phyloP scores from a whole-genome alignment of 2,329 filamentous ascomycete genomes.

The Scedosporium dehoogii region DNA sequence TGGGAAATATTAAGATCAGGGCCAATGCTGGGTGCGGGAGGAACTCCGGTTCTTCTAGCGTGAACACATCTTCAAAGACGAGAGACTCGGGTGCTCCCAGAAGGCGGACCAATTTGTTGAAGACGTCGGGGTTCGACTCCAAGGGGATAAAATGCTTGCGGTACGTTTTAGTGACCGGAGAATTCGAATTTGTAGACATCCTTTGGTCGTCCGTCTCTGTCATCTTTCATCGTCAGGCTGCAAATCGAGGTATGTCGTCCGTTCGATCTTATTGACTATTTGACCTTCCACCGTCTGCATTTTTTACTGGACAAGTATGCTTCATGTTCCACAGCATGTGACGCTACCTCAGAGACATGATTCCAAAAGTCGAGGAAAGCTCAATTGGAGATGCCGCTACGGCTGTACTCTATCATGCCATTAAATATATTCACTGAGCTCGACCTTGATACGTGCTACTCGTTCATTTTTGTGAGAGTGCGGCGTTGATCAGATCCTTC shows the following conservation, averaged over 20 bases:
- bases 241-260: neutral
- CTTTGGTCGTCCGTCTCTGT: neutral
- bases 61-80: slow-evolving; percentile 74
- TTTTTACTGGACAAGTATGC: neutral
- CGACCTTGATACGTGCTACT: neutral
- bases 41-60: slow-evolving; percentile 67
- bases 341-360: neutral
- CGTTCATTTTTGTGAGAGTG: neutral
- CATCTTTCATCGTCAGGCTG: neutral
- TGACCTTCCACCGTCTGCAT: neutral
- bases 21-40: slow-evolving; percentile 69
- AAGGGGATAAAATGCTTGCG: slow-evolving; percentile 27
- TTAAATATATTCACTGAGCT: neutral
- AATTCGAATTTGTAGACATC: neutral
- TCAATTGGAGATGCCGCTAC: neutral
- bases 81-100: slow-evolving; percentile 60
- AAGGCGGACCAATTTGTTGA: slow-evolving; percentile 60
- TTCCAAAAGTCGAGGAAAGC: neutral
- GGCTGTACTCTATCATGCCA: neutral
- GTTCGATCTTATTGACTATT: neutral
- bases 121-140: slow-evolving; percentile 65
- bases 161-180: neutral
- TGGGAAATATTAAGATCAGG: slow-evolving; percentile 70
- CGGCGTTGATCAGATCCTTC: neutral
- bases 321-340: neutral